phyloP scores from a whole-genome alignment of 2,329 filamentous ascomycete genomes.

The Hypoxylon rubiginosum region DNA sequence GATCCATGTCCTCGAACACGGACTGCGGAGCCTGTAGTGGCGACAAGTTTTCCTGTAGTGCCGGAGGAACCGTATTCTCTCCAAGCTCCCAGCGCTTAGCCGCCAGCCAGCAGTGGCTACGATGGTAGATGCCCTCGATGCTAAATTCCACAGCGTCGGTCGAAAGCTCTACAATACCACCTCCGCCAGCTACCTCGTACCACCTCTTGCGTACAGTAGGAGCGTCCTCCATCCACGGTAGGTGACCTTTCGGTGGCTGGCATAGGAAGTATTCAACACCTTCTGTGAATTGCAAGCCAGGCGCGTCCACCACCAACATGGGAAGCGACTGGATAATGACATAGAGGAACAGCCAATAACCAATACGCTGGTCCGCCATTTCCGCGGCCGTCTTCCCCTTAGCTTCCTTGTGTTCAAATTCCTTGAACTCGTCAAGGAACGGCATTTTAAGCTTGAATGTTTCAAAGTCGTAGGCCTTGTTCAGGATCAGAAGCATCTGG shows the following conservation, averaged over 20 bases:
- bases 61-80: slow-evolving; percentile 41
- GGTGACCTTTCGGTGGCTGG: slow-evolving; percentile 77
- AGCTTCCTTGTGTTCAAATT: slow-evolving; percentile 78
- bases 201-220: slow-evolving; percentile 75
- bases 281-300: slow-evolving; percentile 75
- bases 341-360: slow-evolving; percentile 87
- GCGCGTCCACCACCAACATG: slow-evolving; percentile 82
- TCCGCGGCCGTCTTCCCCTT: slow-evolving; percentile 75
- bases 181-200: slow-evolving; percentile 79
- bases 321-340: slow-evolving; percentile 82
- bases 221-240: slow-evolving; percentile 79
- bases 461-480: slow-evolving; percentile 84
- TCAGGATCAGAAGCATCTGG: slow-evolving; percentile 82
- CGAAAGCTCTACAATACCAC: slow-evolving; percentile 69
- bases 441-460: slow-evolving; percentile 69
- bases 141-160: slow-evolving; percentile 68
- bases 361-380: slow-evolving; percentile 77
- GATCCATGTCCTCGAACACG: slow-evolving; percentile 52
- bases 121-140: slow-evolving; percentile 53
- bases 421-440: slow-evolving; percentile 77
- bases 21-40: slow-evolving; percentile 51
- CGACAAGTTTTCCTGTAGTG: slow-evolving; percentile 44
- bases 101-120: slow-evolving; percentile 54
- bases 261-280: slow-evolving; percentile 87
- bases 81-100: slow-evolving; percentile 53